Conservation (phyloP, 352 stramenopile genomes). For the Phytopythium delawarense region DNA sequence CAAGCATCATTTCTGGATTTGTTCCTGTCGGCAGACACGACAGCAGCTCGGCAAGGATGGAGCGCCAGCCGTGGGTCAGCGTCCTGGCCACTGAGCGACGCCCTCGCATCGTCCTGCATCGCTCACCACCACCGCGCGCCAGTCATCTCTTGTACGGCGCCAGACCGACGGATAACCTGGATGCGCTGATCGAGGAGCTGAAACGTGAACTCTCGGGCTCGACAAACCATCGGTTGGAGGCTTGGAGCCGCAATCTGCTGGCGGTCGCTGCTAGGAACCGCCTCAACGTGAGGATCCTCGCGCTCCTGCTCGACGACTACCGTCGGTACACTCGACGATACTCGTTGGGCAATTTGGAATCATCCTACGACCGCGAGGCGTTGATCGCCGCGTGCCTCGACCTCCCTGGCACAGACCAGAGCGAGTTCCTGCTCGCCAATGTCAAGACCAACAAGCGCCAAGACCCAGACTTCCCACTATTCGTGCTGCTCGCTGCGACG, state of each 20-base stretch:
- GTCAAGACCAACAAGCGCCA: background rate
- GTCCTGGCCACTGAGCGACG: too few relatives aligned
- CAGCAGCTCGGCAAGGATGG: background rate
- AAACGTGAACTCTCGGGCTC: background rate
- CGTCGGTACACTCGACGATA: too few relatives aligned
- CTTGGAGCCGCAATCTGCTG: constrained; percentile 2
- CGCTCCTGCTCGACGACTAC: background rate
- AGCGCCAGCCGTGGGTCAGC: too few relatives aligned
- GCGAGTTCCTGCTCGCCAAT: background rate
- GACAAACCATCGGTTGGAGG: background rate
- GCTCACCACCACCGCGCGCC: background rate
- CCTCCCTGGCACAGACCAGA: background rate
- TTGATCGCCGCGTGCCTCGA: background rate
- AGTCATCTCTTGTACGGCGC: background rate
- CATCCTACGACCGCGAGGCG: background rate
- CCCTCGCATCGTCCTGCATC: background rate
- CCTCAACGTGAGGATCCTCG: background rate
- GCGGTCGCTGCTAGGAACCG: background rate
- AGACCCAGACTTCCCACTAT: background rate
- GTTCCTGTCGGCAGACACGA: too few relatives aligned
- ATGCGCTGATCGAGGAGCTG: background rate
- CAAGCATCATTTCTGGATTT: too few relatives aligned
- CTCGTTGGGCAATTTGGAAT: background rate
- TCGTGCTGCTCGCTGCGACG: background rate
- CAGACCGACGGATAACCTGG: background rate